These are phyloP conservation scores for Aspergillus affinis DNA, from an alignment of 495 filamentous ascomycete genomes.

Conservation along the genomic window DNA sequence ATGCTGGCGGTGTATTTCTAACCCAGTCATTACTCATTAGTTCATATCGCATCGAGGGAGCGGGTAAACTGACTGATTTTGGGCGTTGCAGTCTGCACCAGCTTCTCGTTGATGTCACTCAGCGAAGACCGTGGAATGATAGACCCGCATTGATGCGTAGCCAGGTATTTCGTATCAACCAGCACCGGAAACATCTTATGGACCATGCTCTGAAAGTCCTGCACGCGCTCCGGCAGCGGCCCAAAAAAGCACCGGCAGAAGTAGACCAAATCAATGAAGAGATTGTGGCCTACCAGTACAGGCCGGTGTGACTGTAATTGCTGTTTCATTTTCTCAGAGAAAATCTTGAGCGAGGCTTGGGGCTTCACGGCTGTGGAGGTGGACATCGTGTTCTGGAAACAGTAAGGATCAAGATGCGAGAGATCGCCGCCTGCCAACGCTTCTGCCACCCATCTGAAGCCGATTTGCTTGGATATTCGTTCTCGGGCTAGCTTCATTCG, in stretches of 20 bases:
- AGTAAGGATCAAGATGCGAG: conserved; percentile 43
- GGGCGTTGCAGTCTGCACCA: conserved; percentile 40
- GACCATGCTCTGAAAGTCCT: conserved; percentile 56
- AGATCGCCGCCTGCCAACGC: conserved; percentile 62
- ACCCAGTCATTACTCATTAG: conserved; percentile 1
- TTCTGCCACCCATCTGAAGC: conserved; percentile 71
- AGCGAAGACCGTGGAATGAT: conserved; percentile 52
- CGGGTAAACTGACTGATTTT: conserved; percentile 37
- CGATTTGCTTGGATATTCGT: conserved; percentile 50
- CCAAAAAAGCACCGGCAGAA: conserved; percentile 71
- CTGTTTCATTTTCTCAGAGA: conserved; percentile 28
- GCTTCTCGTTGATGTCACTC: conserved; percentile 45
- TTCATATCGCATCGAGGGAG: neutral
- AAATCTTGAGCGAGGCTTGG: conserved; percentile 27
- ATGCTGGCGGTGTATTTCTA: conserved; percentile 39
- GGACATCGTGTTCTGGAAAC: conserved; percentile 29
- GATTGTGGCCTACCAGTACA: conserved; percentile 73
- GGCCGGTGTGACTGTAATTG: conserved; percentile 47
- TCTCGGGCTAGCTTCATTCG: conserved; percentile 38
- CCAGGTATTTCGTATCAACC: conserved; percentile 78
- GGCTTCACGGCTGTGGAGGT: conserved; percentile 46
- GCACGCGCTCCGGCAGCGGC: conserved; percentile 56
- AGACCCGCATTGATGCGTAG: conserved; percentile 53
- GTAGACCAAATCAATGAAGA: conserved; percentile 72
- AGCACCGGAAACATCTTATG: conserved; percentile 64